These are phyloP conservation scores for Aechmea fasciata DNA, from an alignment of 176 grass and related monocot species.

Conservation along the genomic window DNA sequence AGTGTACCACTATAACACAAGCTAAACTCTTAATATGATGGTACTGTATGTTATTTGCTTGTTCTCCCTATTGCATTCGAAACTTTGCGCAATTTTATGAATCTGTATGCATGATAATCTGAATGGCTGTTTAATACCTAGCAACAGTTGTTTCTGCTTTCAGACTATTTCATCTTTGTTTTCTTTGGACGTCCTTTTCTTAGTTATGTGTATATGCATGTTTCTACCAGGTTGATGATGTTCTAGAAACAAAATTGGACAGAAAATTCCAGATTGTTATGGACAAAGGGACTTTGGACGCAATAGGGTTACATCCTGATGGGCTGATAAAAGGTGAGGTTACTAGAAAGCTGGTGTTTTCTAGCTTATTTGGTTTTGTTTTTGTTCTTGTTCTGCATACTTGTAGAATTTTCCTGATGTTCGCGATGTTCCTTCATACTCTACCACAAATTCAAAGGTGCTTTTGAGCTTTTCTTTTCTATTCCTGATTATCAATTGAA, in stretches of 20 bases:
- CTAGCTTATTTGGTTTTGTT: neutral
- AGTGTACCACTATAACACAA: neutral
- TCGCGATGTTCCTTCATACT: neutral
- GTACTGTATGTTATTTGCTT: no score
- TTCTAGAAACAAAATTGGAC: conserved; percentile 88
- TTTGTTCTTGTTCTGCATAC: neutral
- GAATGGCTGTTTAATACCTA: neutral
- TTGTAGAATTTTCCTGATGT: conserved; percentile 9
- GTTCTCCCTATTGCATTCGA: no score
- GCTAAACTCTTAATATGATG: neutral
- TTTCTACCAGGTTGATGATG: conserved; percentile 66
- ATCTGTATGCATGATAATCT: neutral
- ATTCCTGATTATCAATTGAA: no score
- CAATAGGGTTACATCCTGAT: conserved; percentile 89
- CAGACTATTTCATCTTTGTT: neutral
- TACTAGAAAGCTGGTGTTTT: neutral
- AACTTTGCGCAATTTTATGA: no score
- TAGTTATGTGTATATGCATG: neutral
- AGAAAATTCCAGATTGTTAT: conserved; percentile 70
- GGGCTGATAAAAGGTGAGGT: conserved; percentile 62
- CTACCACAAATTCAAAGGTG: neutral
- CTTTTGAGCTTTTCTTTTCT: neutral
- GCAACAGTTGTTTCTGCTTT: conserved; percentile 3
- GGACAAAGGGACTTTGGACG: conserved; percentile 95
- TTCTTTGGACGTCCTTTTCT: no score